Evolutionary conservation across 805 yeast genomes (phyloP), one percentile per base, ranked within the genome.

Genomic region (Henningerozyma blattae): DNA sequence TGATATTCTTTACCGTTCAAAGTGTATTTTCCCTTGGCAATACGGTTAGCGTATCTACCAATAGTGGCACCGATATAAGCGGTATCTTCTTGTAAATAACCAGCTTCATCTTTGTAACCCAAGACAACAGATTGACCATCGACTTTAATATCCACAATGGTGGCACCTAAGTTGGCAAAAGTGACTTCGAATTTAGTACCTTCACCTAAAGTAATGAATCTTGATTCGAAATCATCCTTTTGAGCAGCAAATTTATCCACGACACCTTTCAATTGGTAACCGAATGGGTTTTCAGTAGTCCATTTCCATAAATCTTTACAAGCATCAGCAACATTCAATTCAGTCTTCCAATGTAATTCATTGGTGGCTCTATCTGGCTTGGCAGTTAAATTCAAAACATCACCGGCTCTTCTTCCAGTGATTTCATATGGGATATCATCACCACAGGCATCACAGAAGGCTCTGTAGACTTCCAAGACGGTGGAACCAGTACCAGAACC

Each of bases 401-500:
- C 93, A 22, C 93, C 91, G 13, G 63, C 74, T 38, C 91, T 68
- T 53, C 86, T 70, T 4, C 69, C 75, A 25, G 64, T 70, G n/a
- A 80, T 64, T 42, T 74, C 77, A 47, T 65, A 74, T 5, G 86
- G 80, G 34, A 82, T 64, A 22, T 69, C 64, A 30, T 67, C 61
- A 26, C 85, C 85, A 5, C 73, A 75, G 9, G 80, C 80, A 33
- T 65, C 64, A 46, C 72, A 65, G 54, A 81, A 82, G 1, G 81
- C 76, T 35, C 67, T 51, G 47, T 73, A 67, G 28, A 82, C 76
- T 44, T 82, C 86, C 37, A 79, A 62, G 4, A 82, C 93, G 1
- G 89, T 78, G 9, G 77, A 64, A n/a, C 93, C 93, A 18, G 61
- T 69, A 20, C 93, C 93, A 12, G 87, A 74, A 28, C 93, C 93